Base-by-base conservation (phyloP, 768 basidiomycete genomes). In the Podaxis sp. region DNA sequence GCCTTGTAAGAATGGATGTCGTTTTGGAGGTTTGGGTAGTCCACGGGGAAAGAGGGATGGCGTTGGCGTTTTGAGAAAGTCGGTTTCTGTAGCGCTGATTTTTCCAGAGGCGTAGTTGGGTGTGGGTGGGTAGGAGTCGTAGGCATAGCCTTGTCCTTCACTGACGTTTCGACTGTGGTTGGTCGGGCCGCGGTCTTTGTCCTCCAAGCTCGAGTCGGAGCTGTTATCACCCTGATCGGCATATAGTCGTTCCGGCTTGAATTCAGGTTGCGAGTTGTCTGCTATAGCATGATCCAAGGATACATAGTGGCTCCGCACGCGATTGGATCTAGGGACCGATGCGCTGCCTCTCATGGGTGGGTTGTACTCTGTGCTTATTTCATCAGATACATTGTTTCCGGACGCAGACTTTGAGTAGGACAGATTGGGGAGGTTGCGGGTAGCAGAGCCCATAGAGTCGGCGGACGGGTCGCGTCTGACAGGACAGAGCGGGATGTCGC, bases 1-100 rank as follows among this genome's bases (percentile, higher is more conserved):
- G 7, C 59, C n/a, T 36, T 47, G 52, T n/a, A 27, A 61, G 41
- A 61, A 61, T 5, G 52, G 60, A 36, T 61, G 60, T 24, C 33
- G 38, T 29, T 55, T 46, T 22, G 36, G 64, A 41, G 68, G 61
- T 41, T 67, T 63, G 3, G 59, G 59, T 22, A 61, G 27, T 8
- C 64, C 59, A 2, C 27, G 15, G 38, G 54, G 59, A 37, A 64
- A 64, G 4, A 64, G 47, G 7, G 54, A 50, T 17, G 64, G 64
- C 12, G 63, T 55, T 11, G 60, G 60, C n/a, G 60, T 61, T 47
- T 61, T 55, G 4, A 61, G 60, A 29, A 61, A 47, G 33, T 46
- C 52, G 29, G 53, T 61, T n/a, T 61, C 60, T 5, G 38, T 38
- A 24, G 12, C 19, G 6, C 13, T 49, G 47, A 13, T 15, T 22